Evolutionary conservation across 495 filamentous ascomycete species (phyloP), one percentile per base, ranked within the genome.

Genomic region (Delitschia confertaspora): DNA sequence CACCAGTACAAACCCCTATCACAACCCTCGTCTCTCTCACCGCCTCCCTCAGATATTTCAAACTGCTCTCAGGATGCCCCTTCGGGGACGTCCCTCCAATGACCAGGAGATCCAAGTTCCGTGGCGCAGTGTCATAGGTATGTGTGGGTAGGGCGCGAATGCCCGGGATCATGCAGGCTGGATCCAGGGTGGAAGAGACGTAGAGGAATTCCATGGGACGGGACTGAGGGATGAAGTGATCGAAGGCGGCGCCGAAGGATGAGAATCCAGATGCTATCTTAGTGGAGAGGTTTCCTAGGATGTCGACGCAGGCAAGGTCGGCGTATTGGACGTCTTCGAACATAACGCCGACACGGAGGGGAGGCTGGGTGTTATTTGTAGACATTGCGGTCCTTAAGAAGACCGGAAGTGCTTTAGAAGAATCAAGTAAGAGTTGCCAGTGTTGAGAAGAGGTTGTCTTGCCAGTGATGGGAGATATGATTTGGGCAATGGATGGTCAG

Each of bases 281-380:
- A 1, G 32, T 25, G 32, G 48, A 52, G 8, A 43, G 10, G 48
- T 44, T 56, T 24, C 47, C 53, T 3, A 56, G 16, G 20, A 56
- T 35, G 44, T 56, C 53, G 48, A 50, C 36, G 37, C 53, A 42
- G 30, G 26, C 29, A 3, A 56, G 40, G 43, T 56, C 53, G 11
- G 48, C 20, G 27, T 51, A 39, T 51, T 56, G 53, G 38, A 42
- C 32, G 8, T 49, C 17, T 33, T 56, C 53, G 38, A 47, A 38
- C 8, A 56, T 23, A 27, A 51, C 53, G 34, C 47, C 53, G 39
- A 56, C 52, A 33, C 48, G 47, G 27, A 56, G 53, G 19, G 34
- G n/a, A n/a, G 33, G 33, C 16, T 23, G 4, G 17, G 33, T 18
- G 4, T 14, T 6, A 3, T 26, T 26, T 6, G n/a, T n/a, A n/a